Base-by-base conservation (phyloP, 2,329 filamentous ascomycete genomes). In the Pseudogymnoascus sp. region DNA sequence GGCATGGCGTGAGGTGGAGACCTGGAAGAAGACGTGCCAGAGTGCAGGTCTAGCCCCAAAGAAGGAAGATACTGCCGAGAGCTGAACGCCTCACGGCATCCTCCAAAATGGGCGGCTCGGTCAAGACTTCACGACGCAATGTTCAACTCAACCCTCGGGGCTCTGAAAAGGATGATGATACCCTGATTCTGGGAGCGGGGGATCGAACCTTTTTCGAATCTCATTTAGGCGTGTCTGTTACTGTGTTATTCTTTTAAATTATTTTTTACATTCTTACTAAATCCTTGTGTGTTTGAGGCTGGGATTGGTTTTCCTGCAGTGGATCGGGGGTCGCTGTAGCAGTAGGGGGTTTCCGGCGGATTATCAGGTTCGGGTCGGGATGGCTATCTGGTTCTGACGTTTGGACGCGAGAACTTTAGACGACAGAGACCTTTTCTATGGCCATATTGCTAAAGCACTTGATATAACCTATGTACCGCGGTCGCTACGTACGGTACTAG, bases 1-100 rank as follows among this genome's bases (percentile, higher is more conserved):
- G 35, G 85, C 89, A 21, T 92, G 90, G 79, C 81, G 87, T 60
- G 90, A 93, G 73, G 81, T 89, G 60, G 88, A 91, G 72, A 87
- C 85, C 55, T 93, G 90, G 87, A 92, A 92, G 78, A 83, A 86
- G 68, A 78, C 84, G 33, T 84, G 83, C 16, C 83, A 86, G 69
- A 82, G 79, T 61, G 82, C 83, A 11, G 85, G 85, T 29, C 74
- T 87, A 60, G 76, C 78, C 64, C 76, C 76, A 11, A 76, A 76
- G 67, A 78, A 78, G 67, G 74, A 78, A 43, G 79, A 79, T 60
- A 62, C 55, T 26, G 63, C 64, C 16, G 21, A 63, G 16, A 63
- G 55, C 6, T 61, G 52, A 61, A 71, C 64, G 67, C 63, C 65
- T 62, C 29, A 60, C 64, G 64, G 61, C 63, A 65, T 68, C 62